Percentiles rank a stretch among this genome's conserved stretches.
Conservation (phyloP, 2,329 filamentous ascomycete species). For the Fusarium chlamydosporum region DNA sequence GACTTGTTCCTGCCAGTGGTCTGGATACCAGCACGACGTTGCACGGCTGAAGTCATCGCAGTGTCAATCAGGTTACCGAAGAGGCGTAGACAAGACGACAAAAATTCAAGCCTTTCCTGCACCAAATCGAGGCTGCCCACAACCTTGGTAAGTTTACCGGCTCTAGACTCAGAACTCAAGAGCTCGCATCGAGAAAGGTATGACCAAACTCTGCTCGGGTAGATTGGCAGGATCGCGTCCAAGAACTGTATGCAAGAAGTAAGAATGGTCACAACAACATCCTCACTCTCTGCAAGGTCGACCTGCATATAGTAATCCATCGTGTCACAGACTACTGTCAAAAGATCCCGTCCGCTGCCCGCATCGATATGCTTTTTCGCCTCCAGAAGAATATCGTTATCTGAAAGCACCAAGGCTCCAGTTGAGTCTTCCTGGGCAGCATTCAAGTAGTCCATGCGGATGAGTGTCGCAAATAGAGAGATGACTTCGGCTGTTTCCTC, state of each 20-base stretch:
- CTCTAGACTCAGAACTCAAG: slow-evolving; percentile 80
- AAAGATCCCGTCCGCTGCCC: slow-evolving; percentile 77
- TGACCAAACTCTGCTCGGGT: slow-evolving; percentile 90
- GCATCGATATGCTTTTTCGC: slow-evolving; percentile 64
- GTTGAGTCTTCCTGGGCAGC: slow-evolving; percentile 43
- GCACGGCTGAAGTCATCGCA: slow-evolving; percentile 76
- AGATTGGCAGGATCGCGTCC: slow-evolving; percentile 77
- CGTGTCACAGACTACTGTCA: slow-evolving; percentile 85
- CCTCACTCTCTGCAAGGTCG: slow-evolving; percentile 69
- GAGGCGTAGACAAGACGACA: slow-evolving; percentile 79
- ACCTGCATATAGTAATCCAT: slow-evolving; percentile 79
- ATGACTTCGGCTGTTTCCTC: slow-evolving; percentile 81
- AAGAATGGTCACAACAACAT: slow-evolving; percentile 75
- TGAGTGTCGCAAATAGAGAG: slow-evolving; percentile 77
- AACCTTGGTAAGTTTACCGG: slow-evolving; percentile 82
- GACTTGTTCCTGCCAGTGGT: slow-evolving; percentile 61
- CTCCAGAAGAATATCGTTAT: slow-evolving; percentile 67
- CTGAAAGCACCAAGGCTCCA: slow-evolving; percentile 54
- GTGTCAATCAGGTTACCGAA: slow-evolving; percentile 84
- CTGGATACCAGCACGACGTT: slow-evolving; percentile 71
- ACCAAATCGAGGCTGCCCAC: slow-evolving; percentile 87
- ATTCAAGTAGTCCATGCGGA: slow-evolving; percentile 67
- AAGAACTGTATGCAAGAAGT: slow-evolving; percentile 84
- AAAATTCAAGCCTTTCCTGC: slow-evolving; percentile 80
- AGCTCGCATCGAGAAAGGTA: slow-evolving; percentile 86